Conservation (phyloP, 305 asterid genomes). For the Withania somnifera region DNA sequence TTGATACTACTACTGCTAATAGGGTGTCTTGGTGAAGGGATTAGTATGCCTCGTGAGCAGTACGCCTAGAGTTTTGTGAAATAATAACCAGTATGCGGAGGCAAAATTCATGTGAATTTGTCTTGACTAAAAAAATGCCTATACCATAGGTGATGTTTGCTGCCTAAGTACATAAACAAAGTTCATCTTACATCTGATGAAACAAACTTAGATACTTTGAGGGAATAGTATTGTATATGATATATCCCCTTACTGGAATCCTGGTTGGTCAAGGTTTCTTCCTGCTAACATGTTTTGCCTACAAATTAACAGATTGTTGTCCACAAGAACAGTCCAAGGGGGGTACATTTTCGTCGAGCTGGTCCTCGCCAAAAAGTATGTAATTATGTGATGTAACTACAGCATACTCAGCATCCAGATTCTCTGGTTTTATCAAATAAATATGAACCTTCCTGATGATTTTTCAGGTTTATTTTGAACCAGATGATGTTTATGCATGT, state of each 20-base stretch:
- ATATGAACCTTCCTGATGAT: background rate
- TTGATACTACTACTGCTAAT: background rate
- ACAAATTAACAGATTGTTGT: conserved; percentile 45
- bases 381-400: background rate
- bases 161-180: background rate
- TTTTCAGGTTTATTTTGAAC: conserved; percentile 64
- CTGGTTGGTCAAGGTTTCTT: background rate
- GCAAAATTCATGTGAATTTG: background rate
- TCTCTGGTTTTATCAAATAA: background rate
- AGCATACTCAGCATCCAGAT: background rate
- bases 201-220: background rate
- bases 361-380: conserved; percentile 86
- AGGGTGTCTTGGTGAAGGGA: background rate
- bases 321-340: conserved; percentile 73
- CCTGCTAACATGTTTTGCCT: background rate
- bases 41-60: background rate
- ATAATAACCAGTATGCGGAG: background rate
- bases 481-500: conserved; percentile 89
- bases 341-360: conserved; percentile 87
- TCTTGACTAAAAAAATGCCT: background rate
- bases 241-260: background rate
- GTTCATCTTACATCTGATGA: background rate
- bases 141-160: background rate
- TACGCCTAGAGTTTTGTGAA: no score
- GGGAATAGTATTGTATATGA: background rate